Base-by-base conservation (phyloP, 441 rosid species). In the Populus hybrid region DNA sequence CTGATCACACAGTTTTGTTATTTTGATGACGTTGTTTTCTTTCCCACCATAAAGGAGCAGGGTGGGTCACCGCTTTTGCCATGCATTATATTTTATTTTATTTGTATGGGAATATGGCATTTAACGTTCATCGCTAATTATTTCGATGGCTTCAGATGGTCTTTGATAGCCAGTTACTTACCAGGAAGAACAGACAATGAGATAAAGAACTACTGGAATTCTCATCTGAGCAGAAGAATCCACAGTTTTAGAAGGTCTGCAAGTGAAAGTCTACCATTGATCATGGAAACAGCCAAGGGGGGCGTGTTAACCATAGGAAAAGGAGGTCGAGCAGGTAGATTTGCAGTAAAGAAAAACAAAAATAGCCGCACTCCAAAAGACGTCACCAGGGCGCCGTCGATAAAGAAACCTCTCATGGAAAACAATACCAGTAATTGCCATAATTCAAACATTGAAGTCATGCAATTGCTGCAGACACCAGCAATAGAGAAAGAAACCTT, bases 141-240 rank as follows among this genome's bases (percentile, higher is more conserved):
- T 30, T 57, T 24, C n/a, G 36, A 16, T 64, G 53, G 36, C 28
- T 30, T 78, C 85, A 94, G 98, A 82, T 92, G 97, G 98, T 91
- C 97, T 7, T 71, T 89, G 76, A 94, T 94, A 66, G 98, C 98
- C 19, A 82, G 86, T 40, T 84, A 89, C 77, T 85, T 94, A 35
- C 91, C 97, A 5, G 98, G 97, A 69, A 83, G 98, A 86, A 94
- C 98, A 70, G 98, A 94, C 82, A 94, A 94, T 82, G 98, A 94
- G 80, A 91, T 94, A 5, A 94, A 94, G 80, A 94, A 92, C 46
- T 89, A 92, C 80, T 92, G 98, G 98, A 94, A 92, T 80, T 92
- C 97, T 46, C 94, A 91, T 75, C 75, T 94, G 35, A 87, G 97
- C 59, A 83, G 97, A 57, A 91, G 88, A 82, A 83, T 91, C 59